A percentile compares a stretch with the other conserved stretches of the same genome.
Conservation (phyloP, 2,329 filamentous ascomycete genomes). For the Drechslerella dactyloides region DNA sequence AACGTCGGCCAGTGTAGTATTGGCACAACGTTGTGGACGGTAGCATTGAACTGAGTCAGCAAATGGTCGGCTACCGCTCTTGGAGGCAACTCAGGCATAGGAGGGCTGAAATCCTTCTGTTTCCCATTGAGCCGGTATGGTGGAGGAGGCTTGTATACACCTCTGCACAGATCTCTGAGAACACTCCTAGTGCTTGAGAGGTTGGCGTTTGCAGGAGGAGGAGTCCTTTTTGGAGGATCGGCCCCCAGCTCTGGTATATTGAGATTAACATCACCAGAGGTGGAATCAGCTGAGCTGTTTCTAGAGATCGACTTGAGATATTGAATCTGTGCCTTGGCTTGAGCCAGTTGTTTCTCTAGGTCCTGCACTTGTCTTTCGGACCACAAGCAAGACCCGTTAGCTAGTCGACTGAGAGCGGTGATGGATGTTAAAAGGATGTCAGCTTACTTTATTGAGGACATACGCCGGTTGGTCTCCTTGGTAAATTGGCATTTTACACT, state of each 20-base stretch:
- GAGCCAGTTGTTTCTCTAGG: conserved; percentile 85
- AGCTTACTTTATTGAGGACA: conserved; percentile 92
- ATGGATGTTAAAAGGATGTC: not conserved
- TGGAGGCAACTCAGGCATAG: conserved; percentile 71
- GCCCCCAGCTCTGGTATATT: conserved; percentile 69
- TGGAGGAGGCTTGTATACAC: conserved; percentile 78
- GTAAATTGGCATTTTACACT: conserved; percentile 99
- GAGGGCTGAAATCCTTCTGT: conserved; percentile 62
- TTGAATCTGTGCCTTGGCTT: conserved; percentile 78
- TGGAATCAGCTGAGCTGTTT: conserved; percentile 55
- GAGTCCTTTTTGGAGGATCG: conserved; percentile 69
- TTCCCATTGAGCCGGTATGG: conserved; percentile 67
- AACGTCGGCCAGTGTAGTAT: conserved; percentile 89
- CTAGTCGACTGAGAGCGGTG: not conserved
- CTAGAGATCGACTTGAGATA: conserved; percentile 72
- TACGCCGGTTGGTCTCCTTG: conserved; percentile 96
- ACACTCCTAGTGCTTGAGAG: conserved; percentile 74
- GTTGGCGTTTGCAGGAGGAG: conserved; percentile 69
- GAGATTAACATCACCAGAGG: conserved; percentile 55
- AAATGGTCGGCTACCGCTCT: conserved; percentile 74
- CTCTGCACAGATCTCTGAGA: conserved; percentile 74
- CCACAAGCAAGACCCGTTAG: conserved; percentile 12
- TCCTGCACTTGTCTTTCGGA: conserved; percentile 84
- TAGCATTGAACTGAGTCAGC: conserved; percentile 75
- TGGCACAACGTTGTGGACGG: conserved; percentile 80